Evolutionary conservation across 2,329 filamentous ascomycete species (phyloP).

Genomic region (Colletotrichum limetticola): DNA sequence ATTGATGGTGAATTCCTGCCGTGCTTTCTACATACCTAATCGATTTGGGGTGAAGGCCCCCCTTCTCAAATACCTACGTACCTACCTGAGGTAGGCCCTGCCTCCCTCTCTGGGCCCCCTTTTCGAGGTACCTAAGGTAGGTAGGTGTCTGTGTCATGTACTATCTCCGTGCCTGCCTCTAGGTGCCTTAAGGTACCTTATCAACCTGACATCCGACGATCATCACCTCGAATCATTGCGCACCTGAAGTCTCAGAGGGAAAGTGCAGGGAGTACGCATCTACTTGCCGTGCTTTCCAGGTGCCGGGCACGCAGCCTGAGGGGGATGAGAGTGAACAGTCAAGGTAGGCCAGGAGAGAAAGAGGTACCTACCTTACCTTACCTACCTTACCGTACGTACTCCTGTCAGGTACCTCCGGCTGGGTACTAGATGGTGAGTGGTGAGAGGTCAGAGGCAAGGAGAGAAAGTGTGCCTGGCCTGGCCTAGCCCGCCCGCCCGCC

Average conservation of each 20-base stretch:
- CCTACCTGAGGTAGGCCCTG: not conserved
- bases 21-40: slow-evolving; percentile 16
- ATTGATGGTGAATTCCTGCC: not conserved
- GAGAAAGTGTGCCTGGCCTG: not conserved
- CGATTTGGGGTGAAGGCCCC: slow-evolving; percentile 14
- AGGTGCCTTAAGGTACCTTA: not conserved
- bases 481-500: not conserved
- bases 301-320: not conserved
- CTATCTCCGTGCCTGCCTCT: not conserved
- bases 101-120: not conserved
- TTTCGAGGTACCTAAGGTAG: not conserved
- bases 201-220: not conserved
- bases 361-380: too few relatives aligned
- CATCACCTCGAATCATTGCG: not conserved
- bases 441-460: not conserved
- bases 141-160: not conserved
- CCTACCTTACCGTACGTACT: too few relatives aligned
- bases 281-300: not conserved
- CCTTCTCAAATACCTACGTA: slow-evolving; percentile 10
- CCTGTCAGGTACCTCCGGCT: not conserved
- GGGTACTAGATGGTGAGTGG: not conserved
- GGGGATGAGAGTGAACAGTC: not conserved
- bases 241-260: not conserved
- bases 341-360: too few relatives aligned
- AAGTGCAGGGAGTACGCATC: not conserved